Conservation (phyloP, 768 basidiomycete genomes). For the Mycena vitilis region DNA sequence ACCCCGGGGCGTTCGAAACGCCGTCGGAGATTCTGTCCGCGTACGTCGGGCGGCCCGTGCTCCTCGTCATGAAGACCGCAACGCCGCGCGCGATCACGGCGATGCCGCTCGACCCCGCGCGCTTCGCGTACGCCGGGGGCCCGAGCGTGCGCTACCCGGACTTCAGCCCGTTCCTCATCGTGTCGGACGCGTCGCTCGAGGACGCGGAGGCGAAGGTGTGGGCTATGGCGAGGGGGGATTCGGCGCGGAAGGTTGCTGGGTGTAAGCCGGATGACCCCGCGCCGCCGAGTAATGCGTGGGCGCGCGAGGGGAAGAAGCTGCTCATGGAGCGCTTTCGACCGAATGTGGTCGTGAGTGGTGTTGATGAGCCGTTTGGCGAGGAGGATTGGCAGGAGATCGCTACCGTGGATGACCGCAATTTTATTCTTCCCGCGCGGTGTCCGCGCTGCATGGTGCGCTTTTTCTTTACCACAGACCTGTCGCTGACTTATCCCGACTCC, state of each 20-base stretch:
- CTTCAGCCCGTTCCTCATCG: slow-evolving; percentile 33
- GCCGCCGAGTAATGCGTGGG: slow-evolving; percentile 26
- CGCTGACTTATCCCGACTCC: not conserved
- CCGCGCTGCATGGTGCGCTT: slow-evolving; percentile 32
- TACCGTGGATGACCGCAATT: slow-evolving; percentile 15
- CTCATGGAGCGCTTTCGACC: slow-evolving; percentile 35
- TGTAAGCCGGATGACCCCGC: slow-evolving; percentile 27
- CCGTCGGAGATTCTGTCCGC: slow-evolving; percentile 33
- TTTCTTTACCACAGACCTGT: not conserved
- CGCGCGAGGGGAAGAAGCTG: slow-evolving; percentile 25
- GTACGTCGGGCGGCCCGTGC: slow-evolving; percentile 32
- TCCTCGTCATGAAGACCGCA: slow-evolving; percentile 32
- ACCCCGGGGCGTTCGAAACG: slow-evolving; percentile 13
- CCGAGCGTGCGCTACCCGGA: slow-evolving; percentile 34
- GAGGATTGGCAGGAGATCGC: slow-evolving; percentile 37
- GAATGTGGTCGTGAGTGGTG: slow-evolving; percentile 32
- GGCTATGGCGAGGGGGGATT: slow-evolving; percentile 30
- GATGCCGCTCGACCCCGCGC: slow-evolving; percentile 23
- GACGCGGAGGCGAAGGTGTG: slow-evolving; percentile 34
- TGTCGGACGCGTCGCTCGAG: slow-evolving; percentile 29
- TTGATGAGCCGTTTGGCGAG: slow-evolving; percentile 33
- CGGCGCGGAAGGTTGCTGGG: slow-evolving; percentile 17
- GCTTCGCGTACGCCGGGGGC: slow-evolving; percentile 31
- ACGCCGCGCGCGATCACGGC: slow-evolving; percentile 25
- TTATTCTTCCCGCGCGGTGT: slow-evolving; percentile 30